Evolutionary conservation across 306 rosid genomes (phyloP).

Genomic region (Lagenaria siceraria): DNA sequence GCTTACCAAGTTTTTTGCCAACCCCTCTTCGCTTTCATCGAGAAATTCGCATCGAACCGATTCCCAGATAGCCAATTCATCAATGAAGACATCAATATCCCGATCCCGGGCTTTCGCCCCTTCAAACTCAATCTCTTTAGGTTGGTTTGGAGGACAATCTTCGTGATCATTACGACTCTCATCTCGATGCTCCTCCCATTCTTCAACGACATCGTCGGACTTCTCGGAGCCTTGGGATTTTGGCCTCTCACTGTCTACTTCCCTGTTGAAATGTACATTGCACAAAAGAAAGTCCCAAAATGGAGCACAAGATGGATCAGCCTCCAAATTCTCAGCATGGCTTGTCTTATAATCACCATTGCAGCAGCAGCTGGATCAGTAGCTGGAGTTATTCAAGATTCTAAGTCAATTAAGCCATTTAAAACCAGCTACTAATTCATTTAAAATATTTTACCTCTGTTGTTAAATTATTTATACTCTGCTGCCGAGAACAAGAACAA

Average conservation of each 20-base stretch:
- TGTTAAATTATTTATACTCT: not conserved
- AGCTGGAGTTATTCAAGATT: slow-evolving; percentile 51
- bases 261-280: slow-evolving; percentile 66
- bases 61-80: slow-evolving; percentile 32
- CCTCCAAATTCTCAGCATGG: slow-evolving; percentile 36
- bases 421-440: slow-evolving; percentile 14
- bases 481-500: not conserved
- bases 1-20: slow-evolving; percentile 79
- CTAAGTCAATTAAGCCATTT: slow-evolving; percentile 47
- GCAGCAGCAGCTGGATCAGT: slow-evolving; percentile 65
- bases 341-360: slow-evolving; percentile 33
- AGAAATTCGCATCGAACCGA: slow-evolving; percentile 27
- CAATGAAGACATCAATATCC: slow-evolving; percentile 30
- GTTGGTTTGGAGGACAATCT: slow-evolving; percentile 46
- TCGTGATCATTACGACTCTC: slow-evolving; percentile 47
- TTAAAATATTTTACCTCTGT: not conserved
- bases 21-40: slow-evolving; percentile 65
- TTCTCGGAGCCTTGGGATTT: slow-evolving; percentile 72
- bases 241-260: slow-evolving; percentile 75
- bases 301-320: slow-evolving; percentile 68
- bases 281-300: slow-evolving; percentile 50
- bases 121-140: slow-evolving; percentile 40
- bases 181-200: slow-evolving; percentile 71
- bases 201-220: slow-evolving; percentile 65
- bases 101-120: slow-evolving; percentile 25